Base-by-base conservation (phyloP, 306 rosid species). In the Ormosia emarginata region DNA sequence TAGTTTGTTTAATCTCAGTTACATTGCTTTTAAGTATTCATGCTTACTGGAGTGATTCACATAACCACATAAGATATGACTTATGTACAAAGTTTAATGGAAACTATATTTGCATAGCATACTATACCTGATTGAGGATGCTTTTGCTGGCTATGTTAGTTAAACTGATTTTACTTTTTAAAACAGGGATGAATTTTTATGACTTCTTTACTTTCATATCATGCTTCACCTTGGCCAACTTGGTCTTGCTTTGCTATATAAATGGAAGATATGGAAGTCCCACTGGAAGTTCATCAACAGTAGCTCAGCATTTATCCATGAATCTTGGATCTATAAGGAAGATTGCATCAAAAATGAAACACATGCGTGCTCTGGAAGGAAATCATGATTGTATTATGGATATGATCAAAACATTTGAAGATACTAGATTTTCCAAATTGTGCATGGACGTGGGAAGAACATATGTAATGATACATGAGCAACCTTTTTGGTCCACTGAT, bases 111-210 rank as follows among this genome's bases (percentile, higher is more conserved):
- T 68, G 30, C 63, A 39, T 72, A 17, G 18, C 52, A 10, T 56
- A 55, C 41, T 9, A 3, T 73, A 56, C 58, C 36, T 37, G 24
- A 30, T 62, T 44, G 72, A 53, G 34, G 66, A 62, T 57, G 44
- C 53, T 50, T 65, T 71, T 55, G 55, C 61, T 71, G 61, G 55
- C 59, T 34, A 37, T 10, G 3, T 15, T 47, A 58, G 32, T n/a
- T 67, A 6, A 81, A 53, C 80, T 86, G 55, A 59, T 66, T 80
- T 79, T 74, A 63, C 14, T 70, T 81, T 81, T 81, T 78, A 78
- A 61, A 85, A 82, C 97, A 84, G 87, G 99, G 86, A 93, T 93
- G 98, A 90, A 95, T 81, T 93, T 93, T 68, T 86, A 56, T 79
- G 99, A 95, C 85, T 90, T 92, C 90, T 80, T 92, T 66, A 72